Base-by-base conservation (phyloP, 148 eudicot genomes). In the Chenopodium quinoa region DNA sequence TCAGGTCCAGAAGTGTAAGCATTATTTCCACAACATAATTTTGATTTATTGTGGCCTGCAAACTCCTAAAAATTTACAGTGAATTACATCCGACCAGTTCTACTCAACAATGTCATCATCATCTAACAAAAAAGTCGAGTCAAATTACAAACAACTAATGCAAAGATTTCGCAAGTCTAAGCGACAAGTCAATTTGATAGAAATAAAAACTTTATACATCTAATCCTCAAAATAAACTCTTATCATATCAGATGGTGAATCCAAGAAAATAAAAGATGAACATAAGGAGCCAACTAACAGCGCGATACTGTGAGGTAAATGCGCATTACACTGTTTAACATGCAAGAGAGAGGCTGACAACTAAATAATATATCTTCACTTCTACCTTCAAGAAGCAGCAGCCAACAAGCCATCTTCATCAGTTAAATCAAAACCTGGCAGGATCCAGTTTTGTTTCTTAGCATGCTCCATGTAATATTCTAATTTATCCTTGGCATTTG, bases 401-500 rank as follows among this genome's bases (percentile, higher is more conserved):
- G 48, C 80, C 63, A 37, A 13, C 19, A 70, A 19, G 32, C 37
- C 76, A 7, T 84, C 86, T 25, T 79, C 83, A 2, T 31, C 75
- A 14, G 52, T 22, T 23, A 65, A 46, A 11, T 89, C 89, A 17
- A 88, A 91, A 14, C 89, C 76, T 4, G 92, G 83, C 27, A 85
- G 82, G 29, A 93, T 90, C 99, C 99, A 95, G 25, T 94, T 96
- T 34, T 71, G 85, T 54, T 76, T 84, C 87, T 82, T 90, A 37
- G 91, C 99, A 11, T 82, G 82, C 71, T 90, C 92, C 22, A 82
- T 69, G 52, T 95, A 95, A 11, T 82, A 79, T 4, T 77, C 82
- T 29, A 91, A 92, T 83, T 95, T 95, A 56, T 84, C 91, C 76
- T 84, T 80, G 4, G 99, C 99, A 78, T 92, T 91, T 0, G 99